Percentiles rank a stretch among this genome's conserved stretches.
phyloP scores from a whole-genome alignment of 176 grass and related monocot genomes.

The Oryza brachyantha region DNA sequence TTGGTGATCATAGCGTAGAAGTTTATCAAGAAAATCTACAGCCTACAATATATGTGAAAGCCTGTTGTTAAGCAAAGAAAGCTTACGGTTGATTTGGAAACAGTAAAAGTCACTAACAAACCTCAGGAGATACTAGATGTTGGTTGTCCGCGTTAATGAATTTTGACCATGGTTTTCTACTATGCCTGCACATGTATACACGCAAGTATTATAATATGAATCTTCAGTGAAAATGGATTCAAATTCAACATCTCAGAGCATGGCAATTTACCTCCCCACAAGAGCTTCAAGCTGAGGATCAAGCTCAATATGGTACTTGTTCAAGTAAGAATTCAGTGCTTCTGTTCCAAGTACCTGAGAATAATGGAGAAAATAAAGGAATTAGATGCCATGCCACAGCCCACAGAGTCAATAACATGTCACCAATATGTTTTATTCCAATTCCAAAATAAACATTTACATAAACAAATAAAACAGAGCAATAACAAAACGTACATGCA shows the following conservation, averaged over 20 bases:
- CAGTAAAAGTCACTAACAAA: slow-evolving; percentile 25
- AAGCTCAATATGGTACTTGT: slow-evolving; percentile 87
- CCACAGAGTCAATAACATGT: neutral
- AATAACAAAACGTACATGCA: neutral
- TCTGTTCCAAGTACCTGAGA: slow-evolving; percentile 91
- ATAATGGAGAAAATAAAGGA: slow-evolving; percentile 11
- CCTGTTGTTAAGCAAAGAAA: slow-evolving; percentile 18
- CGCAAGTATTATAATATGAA: slow-evolving; percentile 19
- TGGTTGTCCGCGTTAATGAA: slow-evolving; percentile 95
- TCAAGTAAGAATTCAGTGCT: slow-evolving; percentile 79
- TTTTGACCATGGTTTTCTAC: slow-evolving; percentile 78
- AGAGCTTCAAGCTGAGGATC: slow-evolving; percentile 94
- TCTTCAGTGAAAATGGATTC: slow-evolving; percentile 1
- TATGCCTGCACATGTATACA: slow-evolving; percentile 53
- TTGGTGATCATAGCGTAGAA: slow-evolving; percentile 94
- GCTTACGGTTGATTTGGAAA: neutral
- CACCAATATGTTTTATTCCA: neutral
- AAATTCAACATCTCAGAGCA: neutral
- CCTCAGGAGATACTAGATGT: slow-evolving; percentile 91
- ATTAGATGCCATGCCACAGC: neutral
- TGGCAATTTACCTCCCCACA: slow-evolving; percentile 72
- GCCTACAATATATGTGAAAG: slow-evolving; percentile 54
- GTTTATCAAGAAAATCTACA: slow-evolving; percentile 96
- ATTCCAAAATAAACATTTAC: neutral
- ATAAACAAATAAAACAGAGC: neutral